These are phyloP conservation scores for Postia placenta DNA, from an alignment of 768 basidiomycete species.

Conservation along the genomic window DNA sequence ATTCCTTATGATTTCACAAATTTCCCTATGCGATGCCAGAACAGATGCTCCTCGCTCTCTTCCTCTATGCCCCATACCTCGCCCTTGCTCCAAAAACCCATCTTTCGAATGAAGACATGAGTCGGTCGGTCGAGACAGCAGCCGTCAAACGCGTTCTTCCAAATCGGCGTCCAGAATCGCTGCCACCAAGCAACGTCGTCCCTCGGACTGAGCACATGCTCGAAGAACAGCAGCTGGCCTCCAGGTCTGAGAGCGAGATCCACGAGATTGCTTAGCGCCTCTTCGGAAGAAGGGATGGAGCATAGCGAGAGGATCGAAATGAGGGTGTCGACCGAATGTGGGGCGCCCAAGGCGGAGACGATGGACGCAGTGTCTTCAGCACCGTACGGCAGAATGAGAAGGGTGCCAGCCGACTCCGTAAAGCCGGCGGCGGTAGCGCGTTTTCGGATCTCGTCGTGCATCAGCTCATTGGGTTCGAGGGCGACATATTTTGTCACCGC, in stretches of 20 bases:
- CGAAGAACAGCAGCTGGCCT: constrained; percentile 60
- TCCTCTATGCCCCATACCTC: constrained; percentile 42
- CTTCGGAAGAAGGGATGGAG: constrained; percentile 50
- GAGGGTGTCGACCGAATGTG: constrained; percentile 49
- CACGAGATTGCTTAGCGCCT: constrained; percentile 40
- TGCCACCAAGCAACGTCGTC: constrained; percentile 68
- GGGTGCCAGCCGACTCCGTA: constrained; percentile 42
- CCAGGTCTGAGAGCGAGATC: constrained; percentile 54
- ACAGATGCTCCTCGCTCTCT: constrained; percentile 52
- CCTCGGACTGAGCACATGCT: constrained; percentile 57
- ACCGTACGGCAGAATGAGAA: constrained; percentile 56
- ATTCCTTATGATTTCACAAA: no score
- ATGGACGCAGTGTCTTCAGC: constrained; percentile 54
- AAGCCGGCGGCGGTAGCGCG: constrained; percentile 47
- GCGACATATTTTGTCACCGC: constrained; percentile 63
- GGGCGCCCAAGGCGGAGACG: constrained; percentile 31
- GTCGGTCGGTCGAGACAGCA: constrained; percentile 58
- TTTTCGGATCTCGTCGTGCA: constrained; percentile 52
- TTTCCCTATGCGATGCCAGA: constrained; percentile 53
- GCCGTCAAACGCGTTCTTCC: constrained; percentile 54
- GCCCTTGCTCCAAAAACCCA: constrained; percentile 43
- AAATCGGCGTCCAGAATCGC: constrained; percentile 64
- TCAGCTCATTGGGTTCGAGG: constrained; percentile 60
- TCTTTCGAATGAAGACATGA: constrained; percentile 37
- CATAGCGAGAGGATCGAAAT: constrained; percentile 64